Conservation (phyloP, 75 land plant genomes). For the Sequoia sempervirens region DNA sequence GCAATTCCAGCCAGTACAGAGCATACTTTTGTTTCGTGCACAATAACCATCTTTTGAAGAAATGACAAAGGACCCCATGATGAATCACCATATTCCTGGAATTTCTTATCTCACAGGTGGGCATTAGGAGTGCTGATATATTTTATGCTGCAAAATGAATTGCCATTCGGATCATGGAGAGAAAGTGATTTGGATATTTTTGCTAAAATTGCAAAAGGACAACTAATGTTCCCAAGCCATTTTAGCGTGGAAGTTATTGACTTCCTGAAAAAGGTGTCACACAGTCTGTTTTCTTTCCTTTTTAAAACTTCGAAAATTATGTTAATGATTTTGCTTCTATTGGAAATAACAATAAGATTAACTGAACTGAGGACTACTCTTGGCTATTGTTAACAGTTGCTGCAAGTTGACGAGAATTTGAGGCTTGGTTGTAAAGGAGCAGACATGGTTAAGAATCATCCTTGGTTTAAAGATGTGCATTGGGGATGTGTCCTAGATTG, state of each 20-base stretch:
- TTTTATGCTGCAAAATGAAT: slow-evolving; percentile 86
- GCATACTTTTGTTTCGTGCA: too few relatives aligned
- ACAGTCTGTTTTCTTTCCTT: neutral
- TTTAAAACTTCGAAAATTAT: neutral
- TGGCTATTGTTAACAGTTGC: slow-evolving; percentile 44
- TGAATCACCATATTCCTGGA: neutral
- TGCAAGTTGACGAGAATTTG: slow-evolving; percentile 64
- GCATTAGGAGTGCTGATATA: slow-evolving; percentile 85
- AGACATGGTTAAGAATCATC: slow-evolving; percentile 57
- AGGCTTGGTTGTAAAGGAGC: slow-evolving; percentile 73
- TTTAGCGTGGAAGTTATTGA: slow-evolving; percentile 72
- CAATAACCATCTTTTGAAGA: too few relatives aligned
- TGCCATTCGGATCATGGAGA: slow-evolving; percentile 96
- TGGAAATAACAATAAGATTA: slow-evolving; percentile 6
- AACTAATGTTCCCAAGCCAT: slow-evolving; percentile 61
- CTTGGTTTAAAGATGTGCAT: slow-evolving; percentile 73
- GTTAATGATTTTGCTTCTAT: slow-evolving; percentile 5
- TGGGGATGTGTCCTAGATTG: slow-evolving; percentile 50
- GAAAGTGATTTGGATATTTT: slow-evolving; percentile 82
- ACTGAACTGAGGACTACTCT: neutral
- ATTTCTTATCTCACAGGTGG: slow-evolving; percentile 63
- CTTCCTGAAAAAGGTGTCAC: slow-evolving; percentile 75
- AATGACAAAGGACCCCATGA: too few relatives aligned
- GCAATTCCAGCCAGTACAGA: too few relatives aligned
- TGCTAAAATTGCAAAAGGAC: slow-evolving; percentile 77